phyloP scores from a whole-genome alignment of 192 early-diverging fungal species.

The Coemansia sp. region DNA sequence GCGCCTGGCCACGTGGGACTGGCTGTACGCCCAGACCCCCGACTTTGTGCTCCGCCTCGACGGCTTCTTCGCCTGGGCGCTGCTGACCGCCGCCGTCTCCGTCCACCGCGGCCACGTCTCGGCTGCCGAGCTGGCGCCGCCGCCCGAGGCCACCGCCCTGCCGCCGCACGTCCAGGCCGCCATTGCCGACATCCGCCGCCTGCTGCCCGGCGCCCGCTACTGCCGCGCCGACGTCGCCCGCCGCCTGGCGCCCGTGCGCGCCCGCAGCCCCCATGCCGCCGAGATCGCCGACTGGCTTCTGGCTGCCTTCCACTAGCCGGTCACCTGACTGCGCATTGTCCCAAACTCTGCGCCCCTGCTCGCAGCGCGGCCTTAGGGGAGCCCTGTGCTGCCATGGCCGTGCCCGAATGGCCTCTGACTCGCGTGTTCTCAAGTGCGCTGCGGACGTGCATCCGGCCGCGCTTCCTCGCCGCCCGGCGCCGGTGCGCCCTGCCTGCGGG shows the following conservation, averaged over 20 bases:
- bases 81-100: constrained; percentile 17
- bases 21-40: constrained; percentile 91
- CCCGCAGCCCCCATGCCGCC: constrained; percentile 11
- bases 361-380: too few relatives aligned
- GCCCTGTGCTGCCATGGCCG: too few relatives aligned
- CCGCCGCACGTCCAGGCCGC: constrained; percentile 16
- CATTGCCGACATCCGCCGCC: constrained; percentile 13
- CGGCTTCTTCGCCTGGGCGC: constrained; percentile 28
- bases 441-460: constrained; percentile 32
- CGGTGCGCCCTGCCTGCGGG: not conserved
- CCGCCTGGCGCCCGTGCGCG: constrained; percentile 15
- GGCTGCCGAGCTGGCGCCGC: constrained; percentile 3
- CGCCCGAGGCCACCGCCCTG: constrained; percentile 13
- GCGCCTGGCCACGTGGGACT: constrained; percentile 73
- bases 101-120: constrained; percentile 34
- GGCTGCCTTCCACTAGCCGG: constrained; percentile 7
- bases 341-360: too few relatives aligned
- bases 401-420: too few relatives aligned
- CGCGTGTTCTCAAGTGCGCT: not conserved
- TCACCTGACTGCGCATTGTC: not conserved
- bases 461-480: not conserved
- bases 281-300: constrained; percentile 38
- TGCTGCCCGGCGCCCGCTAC: constrained; percentile 29
- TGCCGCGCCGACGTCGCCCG: constrained; percentile 14
- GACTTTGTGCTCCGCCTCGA: constrained; percentile 65